Evolutionary conservation across 371 early-diverging fungal genomes (phyloP), one percentile per base, ranked within the genome.

Genomic region (Capniomyces stellatus): DNA sequence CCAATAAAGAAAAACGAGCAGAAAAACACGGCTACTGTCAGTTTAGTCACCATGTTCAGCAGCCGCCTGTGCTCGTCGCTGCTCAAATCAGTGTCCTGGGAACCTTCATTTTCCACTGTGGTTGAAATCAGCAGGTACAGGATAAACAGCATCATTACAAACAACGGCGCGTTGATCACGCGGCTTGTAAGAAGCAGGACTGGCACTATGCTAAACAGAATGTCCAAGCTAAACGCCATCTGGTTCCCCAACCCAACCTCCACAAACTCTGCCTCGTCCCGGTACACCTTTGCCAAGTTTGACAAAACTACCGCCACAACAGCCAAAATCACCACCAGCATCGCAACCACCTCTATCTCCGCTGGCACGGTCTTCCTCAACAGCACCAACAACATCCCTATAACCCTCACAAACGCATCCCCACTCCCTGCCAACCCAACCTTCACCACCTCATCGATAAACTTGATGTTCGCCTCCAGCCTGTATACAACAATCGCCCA

Each of bases 121-220:
- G n/a, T n/a, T n/a, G n/a, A n/a, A n/a, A n/a, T n/a, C n/a, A n/a
- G n/a, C n/a, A n/a, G n/a, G n/a, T n/a, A 4, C 19, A 58, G 55
- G 15, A 64, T 54, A 8, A 46, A 46, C 27, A 50, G 6, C 29
- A 79, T 82, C 24, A 83, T 40, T 0, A 66, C 57, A 55, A 75
- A 82, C 35, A 83, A 47, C 12, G 70, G 54, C 2, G 77, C 71
- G 62, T 82, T 77, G 46, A 82, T 77, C 22, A 76, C 60, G 21
- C 75, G 69, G 21, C 77, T 65, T 3, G 82, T 66, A 29, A 85
- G 67, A 25, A 82, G 58, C 44, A 79, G 49, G 15, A 83, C 50
- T 15, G 81, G 66, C 51, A 58, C 27, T 10, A 54, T 35, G 40
- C 56, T 59, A 12, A 55, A 55, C 63, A 66, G 46, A 13, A 58